phyloP scores from a whole-genome alignment of 192 early-diverging fungal genomes.

The Coemansia sp. region DNA sequence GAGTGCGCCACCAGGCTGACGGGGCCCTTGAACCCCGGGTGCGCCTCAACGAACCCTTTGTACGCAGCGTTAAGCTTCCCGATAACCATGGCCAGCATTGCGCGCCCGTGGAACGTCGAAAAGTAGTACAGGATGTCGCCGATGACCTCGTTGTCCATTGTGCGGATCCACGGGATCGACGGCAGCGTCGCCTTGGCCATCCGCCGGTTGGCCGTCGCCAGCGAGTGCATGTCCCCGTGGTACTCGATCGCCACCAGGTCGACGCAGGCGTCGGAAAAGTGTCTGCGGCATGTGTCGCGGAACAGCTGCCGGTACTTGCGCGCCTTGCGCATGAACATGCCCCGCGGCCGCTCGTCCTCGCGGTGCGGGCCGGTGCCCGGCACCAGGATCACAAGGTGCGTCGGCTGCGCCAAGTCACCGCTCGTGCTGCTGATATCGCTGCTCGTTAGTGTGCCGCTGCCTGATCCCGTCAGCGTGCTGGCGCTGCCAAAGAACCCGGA shows the following conservation, averaged over 20 bases:
- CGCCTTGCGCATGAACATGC: slow-evolving; percentile 36
- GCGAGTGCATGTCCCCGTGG: slow-evolving; percentile 37
- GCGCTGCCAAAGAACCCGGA: neutral
- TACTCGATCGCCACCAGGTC: slow-evolving; percentile 43
- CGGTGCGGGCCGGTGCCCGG: slow-evolving; percentile 51
- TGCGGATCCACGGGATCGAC: slow-evolving; percentile 52
- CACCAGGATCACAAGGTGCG: slow-evolving; percentile 44
- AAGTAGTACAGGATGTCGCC: slow-evolving; percentile 53
- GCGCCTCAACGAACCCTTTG: slow-evolving; percentile 47
- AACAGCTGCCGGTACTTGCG: slow-evolving; percentile 24
- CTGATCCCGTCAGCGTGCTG: no score
- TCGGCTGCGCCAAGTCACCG: slow-evolving; percentile 9
- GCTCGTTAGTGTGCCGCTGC: neutral
- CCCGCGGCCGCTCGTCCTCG: slow-evolving; percentile 43
- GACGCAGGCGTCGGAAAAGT: slow-evolving; percentile 29
- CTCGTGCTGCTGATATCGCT: neutral
- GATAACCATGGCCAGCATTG: slow-evolving; percentile 56
- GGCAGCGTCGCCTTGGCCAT: slow-evolving; percentile 51
- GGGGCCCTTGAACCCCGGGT: slow-evolving; percentile 63
- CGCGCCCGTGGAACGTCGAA: slow-evolving; percentile 45
- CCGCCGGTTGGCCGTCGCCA: slow-evolving; percentile 24
- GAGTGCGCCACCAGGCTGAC: slow-evolving; percentile 65
- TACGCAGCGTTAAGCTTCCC: slow-evolving; percentile 59
- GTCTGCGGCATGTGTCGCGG: slow-evolving; percentile 13
- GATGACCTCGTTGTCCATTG: slow-evolving; percentile 46